Base-by-base conservation (phyloP, 805 yeast species). In the Saccharomycopsis vini region DNA sequence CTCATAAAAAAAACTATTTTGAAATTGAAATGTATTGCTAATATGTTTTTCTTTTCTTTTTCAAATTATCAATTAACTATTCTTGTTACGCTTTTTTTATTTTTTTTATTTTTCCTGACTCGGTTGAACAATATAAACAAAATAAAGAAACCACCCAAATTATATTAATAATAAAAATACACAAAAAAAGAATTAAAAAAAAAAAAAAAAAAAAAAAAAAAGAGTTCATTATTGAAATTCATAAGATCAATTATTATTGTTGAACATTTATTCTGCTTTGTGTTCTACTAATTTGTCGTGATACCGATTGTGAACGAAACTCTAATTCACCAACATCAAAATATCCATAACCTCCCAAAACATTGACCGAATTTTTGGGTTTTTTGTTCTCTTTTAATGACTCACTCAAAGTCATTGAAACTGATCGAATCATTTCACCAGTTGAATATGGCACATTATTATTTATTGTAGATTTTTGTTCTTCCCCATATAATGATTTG, bases 341-440 rank as follows among this genome's bases (percentile, higher is more conserved):
- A 58, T 81, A 79, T 4, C 86, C 90, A 58, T 84, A 84, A 1
- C 94, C 94, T 18, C 92, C 90, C 29, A 83, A 63, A 5, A 61
- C 62, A 29, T 58, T 45, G 26, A 19, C 26, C 7, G n/a, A 12
- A 38, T 38, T 18, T 5, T 36, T 35, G 10, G 6, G 4, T 9
- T 18, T 15, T 18, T 18, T 28, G 9, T 21, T 15, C 4, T 35
- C 33, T 28, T 40, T 41, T 23, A 40, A 36, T 16, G 47, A 40
- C 13, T 47, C 48, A 16, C 37, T 32, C 12, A 44, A 39, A 13
- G 45, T 39, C 50, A 47, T 47, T 2, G 47, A 43, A 9, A 47
- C 47, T 18, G 49, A 36, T 34, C 41, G 31, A 18, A 42, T 22
- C 49, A 45, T 45, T 31, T 45, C 49, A 18, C 33, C 40, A 4